phyloP scores from a whole-genome alignment of 305 asterid genomes.

The Plantago rigida region DNA sequence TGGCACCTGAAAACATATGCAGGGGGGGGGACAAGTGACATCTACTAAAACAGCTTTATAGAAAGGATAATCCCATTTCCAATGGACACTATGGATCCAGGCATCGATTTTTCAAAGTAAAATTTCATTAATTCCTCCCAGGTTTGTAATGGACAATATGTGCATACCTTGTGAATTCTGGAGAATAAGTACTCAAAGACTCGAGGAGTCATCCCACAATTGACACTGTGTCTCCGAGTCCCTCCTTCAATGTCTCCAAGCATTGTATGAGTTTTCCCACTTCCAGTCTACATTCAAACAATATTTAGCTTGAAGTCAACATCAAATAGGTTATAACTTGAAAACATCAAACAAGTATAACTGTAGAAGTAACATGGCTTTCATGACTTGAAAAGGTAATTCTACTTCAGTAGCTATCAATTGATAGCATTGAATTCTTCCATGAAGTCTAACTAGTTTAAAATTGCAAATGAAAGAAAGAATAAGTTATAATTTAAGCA shows the following conservation, averaged over 20 bases:
- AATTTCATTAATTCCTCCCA: background rate
- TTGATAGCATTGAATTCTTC: too few species aligned
- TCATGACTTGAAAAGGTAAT: too few species aligned
- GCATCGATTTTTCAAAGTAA: slow-evolving; percentile 1
- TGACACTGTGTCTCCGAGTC: slow-evolving; percentile 76
- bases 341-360: too few species aligned
- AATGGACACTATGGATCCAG: background rate
- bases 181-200: slow-evolving; percentile 87
- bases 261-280: slow-evolving; percentile 99
- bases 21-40: slow-evolving; percentile 1
- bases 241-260: slow-evolving; percentile 98
- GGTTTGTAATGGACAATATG: too few species aligned
- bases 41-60: too few species aligned
- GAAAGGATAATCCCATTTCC: background rate
- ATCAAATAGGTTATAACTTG: too few species aligned
- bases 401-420: too few species aligned
- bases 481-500: background rate
- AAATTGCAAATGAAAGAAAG: background rate
- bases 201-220: slow-evolving; percentile 95
- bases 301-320: too few species aligned
- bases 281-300: slow-evolving; percentile 89
- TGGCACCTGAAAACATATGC: slow-evolving; percentile 2
- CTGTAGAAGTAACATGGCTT: background rate
- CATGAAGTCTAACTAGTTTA: background rate
- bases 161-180: slow-evolving; percentile 91